Conservation (phyloP, 441 rosid species). For the Erodium chrysanthum region DNA sequence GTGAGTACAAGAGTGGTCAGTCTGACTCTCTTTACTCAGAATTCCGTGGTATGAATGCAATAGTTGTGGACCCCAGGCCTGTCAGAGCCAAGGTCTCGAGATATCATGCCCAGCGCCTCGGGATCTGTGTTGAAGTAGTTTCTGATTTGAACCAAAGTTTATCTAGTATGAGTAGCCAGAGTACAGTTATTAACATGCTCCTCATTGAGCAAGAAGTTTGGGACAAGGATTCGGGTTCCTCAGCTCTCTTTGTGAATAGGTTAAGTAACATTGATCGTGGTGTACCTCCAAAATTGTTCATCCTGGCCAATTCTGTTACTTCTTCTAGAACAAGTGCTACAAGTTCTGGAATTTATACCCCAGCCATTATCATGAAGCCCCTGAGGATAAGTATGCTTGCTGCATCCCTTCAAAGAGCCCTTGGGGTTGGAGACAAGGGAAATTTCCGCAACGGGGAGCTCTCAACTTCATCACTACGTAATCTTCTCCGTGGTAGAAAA, state of each 20-base stretch:
- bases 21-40: conserved; percentile 36
- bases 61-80: conserved; percentile 59
- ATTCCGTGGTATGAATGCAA: conserved; percentile 49
- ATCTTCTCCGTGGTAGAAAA: conserved; percentile 46
- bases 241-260: conserved; percentile 19
- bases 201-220: conserved; percentile 68
- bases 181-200: conserved; percentile 31
- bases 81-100: conserved; percentile 68
- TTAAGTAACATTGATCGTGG: conserved; percentile 26
- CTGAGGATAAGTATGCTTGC: conserved; percentile 78
- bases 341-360: conserved; percentile 23
- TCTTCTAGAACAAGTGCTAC: conserved; percentile 23
- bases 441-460: conserved; percentile 54
- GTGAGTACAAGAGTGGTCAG: conserved; percentile 9
- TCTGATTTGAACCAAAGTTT: conserved; percentile 12
- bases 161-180: conserved; percentile 31
- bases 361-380: conserved; percentile 52
- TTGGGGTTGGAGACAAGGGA: conserved; percentile 45
- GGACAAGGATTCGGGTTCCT: conserved; percentile 36
- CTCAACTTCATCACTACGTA: conserved; percentile 32
- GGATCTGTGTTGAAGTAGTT: not conserved
- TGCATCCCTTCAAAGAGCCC: conserved; percentile 47
- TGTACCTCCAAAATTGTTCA: conserved; percentile 28
- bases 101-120: conserved; percentile 55
- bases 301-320: conserved; percentile 47